Evolutionary conservation across 257 asterid species (phyloP), one percentile per base, ranked within the genome.

Genomic region (Solanum megistacrolobum): DNA sequence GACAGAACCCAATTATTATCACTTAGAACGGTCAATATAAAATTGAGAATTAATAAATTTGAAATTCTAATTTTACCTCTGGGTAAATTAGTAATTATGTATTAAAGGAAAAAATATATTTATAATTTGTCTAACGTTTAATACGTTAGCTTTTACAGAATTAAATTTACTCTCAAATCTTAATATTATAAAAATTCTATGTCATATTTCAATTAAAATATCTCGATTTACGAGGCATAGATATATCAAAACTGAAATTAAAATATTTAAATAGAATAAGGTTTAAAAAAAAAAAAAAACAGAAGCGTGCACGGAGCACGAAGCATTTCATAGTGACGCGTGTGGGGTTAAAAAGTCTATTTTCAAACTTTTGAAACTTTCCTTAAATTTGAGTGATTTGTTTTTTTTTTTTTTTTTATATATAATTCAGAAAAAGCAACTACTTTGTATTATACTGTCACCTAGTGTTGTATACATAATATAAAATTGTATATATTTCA

Each of bases 301-400:
- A 58, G 25, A 58, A 75, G 32, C 13, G 21, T 34, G 89, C 89
- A 72, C 91, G 55, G 31, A 89, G 89, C 90, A 89, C 91, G 73
- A 82, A 36, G 89, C 84, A 71, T 9, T 72, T 36, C 82, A 83
- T 87, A 10, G 89, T 35, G 90, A 89, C 88, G 90, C 91, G 82
- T 89, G 90, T 91, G 91, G 92, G 91, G 90, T 85, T 82, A 32
- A 72, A 89, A 86, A 68, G 92, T 35, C 76, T 48, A 79, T 88
- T 87, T 74, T 74, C 81, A 79, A 69, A 84, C 87, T 88, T 88
- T 84, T 58, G 29, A 83, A 12, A 60, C 25, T 84, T 65, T 65
- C 29, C 36, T 79, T 43, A 79, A 79, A 79, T 79, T 79, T 27
- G 34, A 25, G 27, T 14, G 12, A 35, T 75, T 75, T 12, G 34